Conservation (phyloP, 2,329 filamentous ascomycete species). For the Hirsutella rhossiliensis region DNA sequence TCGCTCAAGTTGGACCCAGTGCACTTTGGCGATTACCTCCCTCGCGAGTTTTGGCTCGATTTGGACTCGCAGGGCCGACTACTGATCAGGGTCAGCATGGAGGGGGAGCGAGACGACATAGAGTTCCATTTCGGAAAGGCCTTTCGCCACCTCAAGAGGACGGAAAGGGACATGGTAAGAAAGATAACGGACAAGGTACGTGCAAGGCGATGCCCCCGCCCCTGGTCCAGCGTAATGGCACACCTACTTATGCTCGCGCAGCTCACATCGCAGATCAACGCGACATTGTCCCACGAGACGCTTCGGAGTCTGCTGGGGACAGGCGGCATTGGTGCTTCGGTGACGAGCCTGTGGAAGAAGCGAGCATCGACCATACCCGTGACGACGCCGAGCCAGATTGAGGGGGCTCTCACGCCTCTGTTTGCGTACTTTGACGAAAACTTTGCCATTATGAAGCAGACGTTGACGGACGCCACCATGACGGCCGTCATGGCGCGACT, state of each 20-base stretch:
- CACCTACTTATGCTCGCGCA: slow-evolving; percentile 19
- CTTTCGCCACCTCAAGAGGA: slow-evolving; percentile 87
- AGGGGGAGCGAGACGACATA: slow-evolving; percentile 95
- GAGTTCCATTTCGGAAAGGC: slow-evolving; percentile 98
- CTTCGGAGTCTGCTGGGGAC: slow-evolving; percentile 62
- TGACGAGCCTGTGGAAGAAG: slow-evolving; percentile 59
- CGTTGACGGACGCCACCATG: slow-evolving; percentile 91
- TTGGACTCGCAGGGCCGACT: slow-evolving; percentile 89
- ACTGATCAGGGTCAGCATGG: slow-evolving; percentile 90
- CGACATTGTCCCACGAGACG: slow-evolving; percentile 74
- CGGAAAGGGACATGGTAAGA: slow-evolving; percentile 94
- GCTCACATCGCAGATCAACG: slow-evolving; percentile 87
- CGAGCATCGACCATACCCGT: slow-evolving; percentile 41
- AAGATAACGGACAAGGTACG: slow-evolving; percentile 92
- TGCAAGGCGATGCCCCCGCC: too few relatives aligned
- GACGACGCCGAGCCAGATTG: slow-evolving; percentile 60
- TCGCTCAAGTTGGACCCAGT: slow-evolving; percentile 95
- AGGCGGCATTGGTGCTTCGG: slow-evolving; percentile 55
- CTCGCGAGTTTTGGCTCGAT: slow-evolving; percentile 94
- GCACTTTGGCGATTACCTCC: slow-evolving; percentile 92
- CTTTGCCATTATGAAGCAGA: slow-evolving; percentile 97
- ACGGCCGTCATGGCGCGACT: slow-evolving; percentile 93
- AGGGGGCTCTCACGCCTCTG: slow-evolving; percentile 69
- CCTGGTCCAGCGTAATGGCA: background rate
- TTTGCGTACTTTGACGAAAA: slow-evolving; percentile 97